Conservation (phyloP, 2,329 filamentous ascomycete species). For the Penicillium sp. region DNA sequence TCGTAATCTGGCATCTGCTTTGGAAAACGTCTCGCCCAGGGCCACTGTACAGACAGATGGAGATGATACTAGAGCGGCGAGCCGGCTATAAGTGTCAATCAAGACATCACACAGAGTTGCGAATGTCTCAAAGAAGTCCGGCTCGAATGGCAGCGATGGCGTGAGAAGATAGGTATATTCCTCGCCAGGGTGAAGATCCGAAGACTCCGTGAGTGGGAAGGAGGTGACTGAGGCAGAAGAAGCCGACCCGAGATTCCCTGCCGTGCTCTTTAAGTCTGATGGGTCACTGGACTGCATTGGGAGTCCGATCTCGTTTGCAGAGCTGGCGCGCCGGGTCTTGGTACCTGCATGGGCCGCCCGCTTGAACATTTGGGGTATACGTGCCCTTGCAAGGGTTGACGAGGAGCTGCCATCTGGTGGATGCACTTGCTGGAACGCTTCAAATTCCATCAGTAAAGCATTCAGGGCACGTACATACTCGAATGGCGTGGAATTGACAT, state of each 20-base stretch:
- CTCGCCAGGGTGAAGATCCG: constrained; percentile 66
- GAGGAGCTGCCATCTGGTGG: constrained; percentile 63
- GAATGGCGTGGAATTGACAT: constrained; percentile 66
- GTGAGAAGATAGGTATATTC: constrained; percentile 83
- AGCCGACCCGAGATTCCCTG: constrained; percentile 33
- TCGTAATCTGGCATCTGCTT: constrained; percentile 74
- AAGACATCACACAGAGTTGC: constrained; percentile 89
- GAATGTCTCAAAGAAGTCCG: constrained; percentile 95
- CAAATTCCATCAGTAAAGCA: constrained; percentile 79
- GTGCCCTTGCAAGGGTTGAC: constrained; percentile 63
- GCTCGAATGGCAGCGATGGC: constrained; percentile 87
- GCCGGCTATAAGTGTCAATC: constrained; percentile 78
- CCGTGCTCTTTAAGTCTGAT: constrained; percentile 41
- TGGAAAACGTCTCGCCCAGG: constrained; percentile 77
- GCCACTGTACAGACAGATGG: constrained; percentile 61
- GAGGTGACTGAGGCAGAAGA: constrained; percentile 34
- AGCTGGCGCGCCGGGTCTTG: constrained; percentile 53
- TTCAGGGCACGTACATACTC: constrained; percentile 86
- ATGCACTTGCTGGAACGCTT: constrained; percentile 82
- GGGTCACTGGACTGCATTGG: constrained; percentile 44
- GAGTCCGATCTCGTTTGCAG: constrained; percentile 52
- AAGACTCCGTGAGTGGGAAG: constrained; percentile 42
- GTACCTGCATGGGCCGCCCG: constrained; percentile 49
- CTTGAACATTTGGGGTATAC: constrained; percentile 76
- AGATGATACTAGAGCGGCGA: constrained; percentile 65